A percentile compares a stretch with the other conserved stretches of the same genome.
phyloP scores from a whole-genome alignment of 345 rosid species.

The Rhodamnia argentea region DNA sequence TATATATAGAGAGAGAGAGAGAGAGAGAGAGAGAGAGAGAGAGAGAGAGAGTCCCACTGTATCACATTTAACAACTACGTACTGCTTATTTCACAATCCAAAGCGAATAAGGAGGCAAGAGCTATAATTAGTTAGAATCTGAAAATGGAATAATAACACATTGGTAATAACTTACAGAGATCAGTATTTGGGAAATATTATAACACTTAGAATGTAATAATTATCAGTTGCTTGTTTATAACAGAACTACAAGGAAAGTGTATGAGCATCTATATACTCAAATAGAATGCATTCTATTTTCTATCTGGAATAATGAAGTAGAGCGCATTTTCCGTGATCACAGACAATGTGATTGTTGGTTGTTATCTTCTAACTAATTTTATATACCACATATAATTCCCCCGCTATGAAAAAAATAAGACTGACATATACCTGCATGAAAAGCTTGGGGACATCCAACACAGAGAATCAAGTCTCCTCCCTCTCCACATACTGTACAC shows the following conservation, averaged over 20 bases:
- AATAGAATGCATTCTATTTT: not conserved
- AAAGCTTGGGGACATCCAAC: slow-evolving; percentile 81
- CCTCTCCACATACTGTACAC: slow-evolving; percentile 84
- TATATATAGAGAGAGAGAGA: not conserved
- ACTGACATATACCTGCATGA: slow-evolving; percentile 42
- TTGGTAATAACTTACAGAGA: not conserved
- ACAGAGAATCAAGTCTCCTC: slow-evolving; percentile 72
- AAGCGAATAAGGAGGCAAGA: not conserved
- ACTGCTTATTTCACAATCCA: not conserved
- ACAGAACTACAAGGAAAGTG: not conserved
- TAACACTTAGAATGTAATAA: not conserved
- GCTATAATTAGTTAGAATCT: not conserved
- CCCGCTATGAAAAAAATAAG: not conserved
- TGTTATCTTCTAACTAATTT: not conserved
- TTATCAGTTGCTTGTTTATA: not conserved
- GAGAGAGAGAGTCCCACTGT: not conserved
- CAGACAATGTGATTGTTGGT: not conserved
- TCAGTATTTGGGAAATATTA: not conserved
- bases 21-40: not conserved
- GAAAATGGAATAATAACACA: not conserved
- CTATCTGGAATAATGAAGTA: not conserved
- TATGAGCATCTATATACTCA: not conserved
- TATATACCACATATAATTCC: not conserved
- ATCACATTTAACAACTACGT: not conserved
- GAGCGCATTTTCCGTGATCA: not conserved